phyloP scores from a whole-genome alignment of 768 basidiomycete genomes.

The Gymnopilus junonius region DNA sequence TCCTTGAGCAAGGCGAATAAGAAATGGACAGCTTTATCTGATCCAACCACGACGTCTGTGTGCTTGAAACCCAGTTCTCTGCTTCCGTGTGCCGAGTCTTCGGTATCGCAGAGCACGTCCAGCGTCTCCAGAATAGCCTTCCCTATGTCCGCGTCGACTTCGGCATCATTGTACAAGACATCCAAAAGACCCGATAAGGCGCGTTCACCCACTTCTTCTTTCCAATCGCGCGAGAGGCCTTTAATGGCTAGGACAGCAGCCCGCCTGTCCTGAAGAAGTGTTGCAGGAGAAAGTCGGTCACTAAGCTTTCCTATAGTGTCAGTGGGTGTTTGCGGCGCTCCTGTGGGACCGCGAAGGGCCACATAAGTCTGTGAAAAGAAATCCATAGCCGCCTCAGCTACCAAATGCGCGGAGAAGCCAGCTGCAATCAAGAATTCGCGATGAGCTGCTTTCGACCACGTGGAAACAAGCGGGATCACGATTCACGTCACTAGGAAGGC shows the following conservation, averaged over 20 bases:
- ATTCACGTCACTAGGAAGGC: not conserved
- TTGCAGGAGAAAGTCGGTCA: constrained; percentile 89
- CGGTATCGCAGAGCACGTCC: constrained; percentile 81
- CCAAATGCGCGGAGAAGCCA: not conserved
- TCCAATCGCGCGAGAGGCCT: constrained; percentile 90
- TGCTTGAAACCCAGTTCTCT: constrained; percentile 85
- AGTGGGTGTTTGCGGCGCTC: constrained; percentile 78
- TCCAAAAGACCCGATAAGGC: constrained; percentile 81
- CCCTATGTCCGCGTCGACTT: constrained; percentile 89
- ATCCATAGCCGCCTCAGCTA: constrained; percentile 54
- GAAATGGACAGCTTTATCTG: constrained; percentile 72
- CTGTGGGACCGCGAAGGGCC: constrained; percentile 82
- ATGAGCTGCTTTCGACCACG: constrained; percentile 31
- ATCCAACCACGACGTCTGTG: constrained; percentile 78
- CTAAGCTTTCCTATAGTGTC: constrained; percentile 90
- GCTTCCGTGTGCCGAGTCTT: constrained; percentile 46
- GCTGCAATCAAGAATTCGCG: constrained; percentile 35
- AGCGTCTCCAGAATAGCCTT: constrained; percentile 94
- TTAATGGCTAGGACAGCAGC: constrained; percentile 95
- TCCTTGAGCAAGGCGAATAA: constrained; percentile 79
- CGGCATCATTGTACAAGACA: constrained; percentile 85
- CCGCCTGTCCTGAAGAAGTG: constrained; percentile 87
- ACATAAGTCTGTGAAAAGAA: constrained; percentile 87
- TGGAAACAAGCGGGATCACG: not conserved
- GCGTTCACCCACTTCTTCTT: constrained; percentile 81